These are phyloP conservation scores for Phytophthora capsici DNA, from an alignment of 352 stramenopile species.

Conservation along the genomic window DNA sequence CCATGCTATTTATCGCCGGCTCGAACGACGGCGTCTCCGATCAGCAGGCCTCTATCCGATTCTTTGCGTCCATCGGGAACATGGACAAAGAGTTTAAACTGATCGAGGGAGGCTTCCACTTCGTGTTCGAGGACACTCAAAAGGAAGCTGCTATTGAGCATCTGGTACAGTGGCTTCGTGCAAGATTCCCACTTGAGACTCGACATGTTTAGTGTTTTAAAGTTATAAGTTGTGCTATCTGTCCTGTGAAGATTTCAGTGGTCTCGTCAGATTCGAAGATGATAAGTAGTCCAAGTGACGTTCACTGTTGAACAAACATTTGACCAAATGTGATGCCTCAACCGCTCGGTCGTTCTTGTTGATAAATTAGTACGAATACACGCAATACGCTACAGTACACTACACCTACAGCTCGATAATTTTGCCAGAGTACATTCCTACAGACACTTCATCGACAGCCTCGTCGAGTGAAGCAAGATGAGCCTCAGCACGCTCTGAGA, in stretches of 20 bases:
- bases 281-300: no score
- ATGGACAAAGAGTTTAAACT: conserved; percentile 62
- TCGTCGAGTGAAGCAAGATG: neutral
- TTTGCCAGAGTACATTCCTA: conserved; percentile 26
- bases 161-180: conserved; percentile 28
- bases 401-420: conserved; percentile 38
- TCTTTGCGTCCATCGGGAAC: conserved; percentile 46
- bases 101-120: conserved; percentile 58
- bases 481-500: conserved; percentile 27
- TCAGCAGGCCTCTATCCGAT: conserved; percentile 35
- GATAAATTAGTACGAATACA: conserved; percentile 25
- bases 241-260: no score
- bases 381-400: neutral
- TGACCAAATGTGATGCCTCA: no score
- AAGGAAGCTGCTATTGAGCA: conserved; percentile 23
- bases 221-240: neutral
- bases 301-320: no score
- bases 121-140: conserved; percentile 61
- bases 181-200: conserved; percentile 30
- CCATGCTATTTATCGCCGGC: conserved; percentile 51
- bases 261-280: no score
- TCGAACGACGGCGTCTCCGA: conserved; percentile 58
- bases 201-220: conserved; percentile 3
- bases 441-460: neutral
- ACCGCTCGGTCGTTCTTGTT: conserved; percentile 14